phyloP scores from a whole-genome alignment of 2,329 filamentous ascomycete genomes.

The Arthrobotrys sinensis region DNA sequence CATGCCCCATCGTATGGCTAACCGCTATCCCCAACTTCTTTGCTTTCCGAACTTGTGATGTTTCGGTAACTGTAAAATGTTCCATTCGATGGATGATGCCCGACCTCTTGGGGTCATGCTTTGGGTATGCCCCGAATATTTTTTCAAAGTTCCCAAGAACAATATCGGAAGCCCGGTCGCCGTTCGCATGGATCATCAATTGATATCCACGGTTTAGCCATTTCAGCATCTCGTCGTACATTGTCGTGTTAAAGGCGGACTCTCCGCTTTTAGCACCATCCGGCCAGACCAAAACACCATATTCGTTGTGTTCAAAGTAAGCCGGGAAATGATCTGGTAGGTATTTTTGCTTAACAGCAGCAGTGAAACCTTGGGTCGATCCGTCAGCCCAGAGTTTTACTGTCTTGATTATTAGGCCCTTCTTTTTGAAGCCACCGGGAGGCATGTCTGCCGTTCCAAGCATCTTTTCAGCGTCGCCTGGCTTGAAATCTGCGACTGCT shows the following conservation, averaged over 20 bases:
- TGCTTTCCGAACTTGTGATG: constrained; percentile 11
- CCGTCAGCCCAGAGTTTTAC: constrained; percentile 53
- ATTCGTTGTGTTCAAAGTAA: constrained; percentile 29
- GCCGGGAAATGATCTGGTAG: constrained; percentile 32
- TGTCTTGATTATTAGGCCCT: constrained; percentile 34
- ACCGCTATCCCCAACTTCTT: constrained; percentile 32
- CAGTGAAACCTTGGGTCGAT: constrained; percentile 54
- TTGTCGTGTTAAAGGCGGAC: constrained; percentile 29
- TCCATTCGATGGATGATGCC: constrained; percentile 49
- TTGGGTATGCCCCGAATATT: constrained; percentile 34
- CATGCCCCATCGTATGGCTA: constrained; percentile 55
- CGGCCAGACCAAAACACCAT: constrained; percentile 50
- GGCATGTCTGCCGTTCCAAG: constrained; percentile 38
- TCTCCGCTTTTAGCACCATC: not conserved
- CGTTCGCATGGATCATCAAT: constrained; percentile 56
- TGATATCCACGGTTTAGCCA: constrained; percentile 53
- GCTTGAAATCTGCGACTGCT: constrained; percentile 38
- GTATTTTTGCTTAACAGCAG: constrained; percentile 39
- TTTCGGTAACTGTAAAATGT: constrained; percentile 51
- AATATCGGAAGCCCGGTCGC: constrained; percentile 46
- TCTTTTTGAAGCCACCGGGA: constrained; percentile 30
- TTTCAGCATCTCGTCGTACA: constrained; percentile 40
- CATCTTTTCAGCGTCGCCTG: constrained; percentile 35
- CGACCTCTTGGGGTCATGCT: not conserved
- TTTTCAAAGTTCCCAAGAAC: constrained; percentile 45